Base-by-base conservation (phyloP, 345 rosid species). In the Turnera subulata region DNA sequence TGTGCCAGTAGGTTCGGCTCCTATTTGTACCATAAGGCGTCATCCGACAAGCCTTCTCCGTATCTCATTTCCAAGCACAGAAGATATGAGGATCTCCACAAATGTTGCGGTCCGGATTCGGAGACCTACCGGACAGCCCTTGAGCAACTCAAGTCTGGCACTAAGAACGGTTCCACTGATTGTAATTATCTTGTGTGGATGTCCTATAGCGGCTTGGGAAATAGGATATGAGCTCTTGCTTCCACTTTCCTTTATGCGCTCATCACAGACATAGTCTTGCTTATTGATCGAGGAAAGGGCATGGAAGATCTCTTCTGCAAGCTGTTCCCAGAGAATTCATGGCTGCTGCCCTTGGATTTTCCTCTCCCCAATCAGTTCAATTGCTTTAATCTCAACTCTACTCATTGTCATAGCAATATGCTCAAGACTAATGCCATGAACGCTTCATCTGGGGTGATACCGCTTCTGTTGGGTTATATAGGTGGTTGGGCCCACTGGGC, bases 151-250 rank as follows among this genome's bases (percentile, higher is more conserved):
- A 57, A 42, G 14, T 62, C 63, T 15, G 73, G 59, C 24, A 43
- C 46, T 21, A 50, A 19, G 19, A 13, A 51, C 46, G 64, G 61
- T 46, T 58, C 59, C n/a, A 15, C 20, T 4, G 68, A 63, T 13
- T 69, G 73, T 63, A 53, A 53, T 2, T 69, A 69, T 33, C 18
- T 69, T 46, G 73, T 69, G 55, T 69, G 73, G 68, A 62, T 63
- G 33, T 63, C 73, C 37, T 58, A 21, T 40, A 63, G 61, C 14
- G 69, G 74, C 13, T 58, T 69, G 60, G 74, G 69, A 6, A 69
- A 69, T 46, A 63, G 68, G 60, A 69, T 69, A 26, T 17, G 63
- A 39, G 19, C 74, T 22, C 47, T 69, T 8, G 65, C 74, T 46
- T 58, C 69, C 0, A 53, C 71, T 11, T 66, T 66, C 46, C 70